Evolutionary conservation across 2,329 filamentous ascomycete species (phyloP).

Genomic region (Cercospora sp.): DNA sequence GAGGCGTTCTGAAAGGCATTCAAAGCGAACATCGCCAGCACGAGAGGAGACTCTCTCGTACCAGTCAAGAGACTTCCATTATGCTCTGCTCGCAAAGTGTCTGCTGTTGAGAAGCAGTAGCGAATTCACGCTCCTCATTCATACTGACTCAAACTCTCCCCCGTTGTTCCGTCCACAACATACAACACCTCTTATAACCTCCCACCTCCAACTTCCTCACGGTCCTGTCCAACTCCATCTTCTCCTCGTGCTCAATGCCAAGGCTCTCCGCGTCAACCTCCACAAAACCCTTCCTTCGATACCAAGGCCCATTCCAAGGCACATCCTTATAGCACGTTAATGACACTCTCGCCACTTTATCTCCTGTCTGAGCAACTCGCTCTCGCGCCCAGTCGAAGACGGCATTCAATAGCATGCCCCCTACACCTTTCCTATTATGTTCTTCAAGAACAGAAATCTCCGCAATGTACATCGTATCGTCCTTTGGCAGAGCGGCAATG

Average conservation of each 20-base stretch:
- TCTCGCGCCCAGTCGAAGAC: constrained; percentile 20
- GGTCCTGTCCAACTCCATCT: constrained; percentile 19
- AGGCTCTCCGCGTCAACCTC: constrained; percentile 17
- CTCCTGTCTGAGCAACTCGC: background rate
- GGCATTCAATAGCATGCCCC: constrained; percentile 15
- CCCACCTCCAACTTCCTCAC: constrained; percentile 12
- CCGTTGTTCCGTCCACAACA: constrained; percentile 20
- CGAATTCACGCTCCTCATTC: background rate
- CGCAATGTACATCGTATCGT: constrained; percentile 13
- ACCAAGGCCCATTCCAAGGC: constrained; percentile 27
- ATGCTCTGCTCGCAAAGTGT: background rate
- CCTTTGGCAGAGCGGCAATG: constrained; percentile 16
- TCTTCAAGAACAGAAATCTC: constrained; percentile 18
- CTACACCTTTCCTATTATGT: constrained; percentile 17
- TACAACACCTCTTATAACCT: constrained; percentile 22
- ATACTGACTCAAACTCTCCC: background rate
- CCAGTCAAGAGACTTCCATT: background rate
- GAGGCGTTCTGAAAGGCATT: background rate
- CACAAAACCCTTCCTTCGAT: constrained; percentile 19
- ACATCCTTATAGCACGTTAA: constrained; percentile 25
- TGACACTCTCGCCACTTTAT: constrained; percentile 10
- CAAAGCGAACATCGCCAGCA: background rate
- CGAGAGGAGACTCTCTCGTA: background rate
- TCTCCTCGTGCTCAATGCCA: constrained; percentile 21
- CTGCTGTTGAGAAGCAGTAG: background rate